Evolutionary conservation across 306 rosid species (phyloP), one percentile per base, ranked within the genome.

Genomic region (Inga oerstediana): DNA sequence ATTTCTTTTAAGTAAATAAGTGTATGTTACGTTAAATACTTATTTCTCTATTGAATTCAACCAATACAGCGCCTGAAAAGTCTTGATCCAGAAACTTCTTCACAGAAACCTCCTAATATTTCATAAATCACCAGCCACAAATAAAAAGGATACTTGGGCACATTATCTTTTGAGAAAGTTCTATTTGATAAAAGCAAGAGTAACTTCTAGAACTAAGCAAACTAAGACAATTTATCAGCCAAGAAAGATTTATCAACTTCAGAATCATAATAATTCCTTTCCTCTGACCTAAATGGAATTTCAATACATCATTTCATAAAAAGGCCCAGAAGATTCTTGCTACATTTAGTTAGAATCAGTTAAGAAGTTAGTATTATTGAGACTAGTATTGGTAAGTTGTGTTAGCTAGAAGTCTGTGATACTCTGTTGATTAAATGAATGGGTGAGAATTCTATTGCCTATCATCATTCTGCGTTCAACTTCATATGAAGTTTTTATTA

Each of bases 31-130:
- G 49, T 80, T 35, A 75, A 22, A 27, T 82, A 83, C 98, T 95
- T 92, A 97, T 98, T 92, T 97, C 99, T 87, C 97, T 90, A 91
- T 88, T 97, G 92, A 97, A 97, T 89, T 97, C 99, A n/a, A 93
- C 97, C 90, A 97, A 91, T 87, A 97, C 98, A 87, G 97, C 95
- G 34, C 99, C 99, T 51, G 97, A 94, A 83, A 97, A 97, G 84
- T 97, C 99, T 91, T 97, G 99, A 88, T 97, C 99, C 82, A 97
- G 88, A 86, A 97, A 97, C 86, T 97, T 97, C 91, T 97, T 97
- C 84, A 97, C 99, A 69, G 98, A 98, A 83, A 97, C 99, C 89
- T 97, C 99, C 99, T 97, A 91, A 80, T 77, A 85, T 61, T 82
- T 82, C 87, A 86, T 74, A 83, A 83, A 81, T 76, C 72, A 80